phyloP scores from a whole-genome alignment of 2,329 filamentous ascomycete genomes.

The Dactylellina cionopaga region DNA sequence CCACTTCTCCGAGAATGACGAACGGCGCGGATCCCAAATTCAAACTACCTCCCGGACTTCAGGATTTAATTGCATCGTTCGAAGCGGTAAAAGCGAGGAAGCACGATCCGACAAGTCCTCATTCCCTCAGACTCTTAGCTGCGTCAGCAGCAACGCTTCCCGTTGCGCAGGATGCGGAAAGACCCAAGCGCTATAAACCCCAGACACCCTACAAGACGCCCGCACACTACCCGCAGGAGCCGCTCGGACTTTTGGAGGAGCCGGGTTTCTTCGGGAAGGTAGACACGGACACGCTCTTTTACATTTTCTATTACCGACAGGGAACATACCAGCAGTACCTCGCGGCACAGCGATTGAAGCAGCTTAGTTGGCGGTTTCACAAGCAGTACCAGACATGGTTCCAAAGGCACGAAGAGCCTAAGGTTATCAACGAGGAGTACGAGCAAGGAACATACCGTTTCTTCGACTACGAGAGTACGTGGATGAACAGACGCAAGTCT shows the following conservation, averaged over 20 bases:
- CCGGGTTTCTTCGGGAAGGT: conserved; percentile 83
- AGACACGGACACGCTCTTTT: conserved; percentile 95
- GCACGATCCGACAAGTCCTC: conserved; percentile 65
- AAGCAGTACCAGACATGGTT: conserved; percentile 99
- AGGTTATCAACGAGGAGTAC: conserved; percentile 97
- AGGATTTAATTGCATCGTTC: conserved; percentile 90
- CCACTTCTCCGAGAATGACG: conserved; percentile 34
- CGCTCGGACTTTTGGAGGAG: conserved; percentile 91
- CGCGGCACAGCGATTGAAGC: conserved; percentile 94
- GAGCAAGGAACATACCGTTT: conserved; percentile 99
- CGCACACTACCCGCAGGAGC: conserved; percentile 89
- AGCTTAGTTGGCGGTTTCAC: conserved; percentile 98
- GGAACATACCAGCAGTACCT: conserved; percentile 95
- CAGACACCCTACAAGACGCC: conserved; percentile 81
- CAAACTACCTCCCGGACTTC: conserved; percentile 86
- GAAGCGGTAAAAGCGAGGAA: conserved; percentile 79
- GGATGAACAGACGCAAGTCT: conserved; percentile 63
- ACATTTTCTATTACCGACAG: conserved; percentile 99
- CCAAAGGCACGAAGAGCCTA: conserved; percentile 96
- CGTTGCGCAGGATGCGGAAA: conserved; percentile 80
- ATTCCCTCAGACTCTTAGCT: conserved; percentile 75
- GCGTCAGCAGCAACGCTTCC: conserved; percentile 78
- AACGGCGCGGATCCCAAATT: conserved; percentile 64
- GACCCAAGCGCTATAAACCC: conserved; percentile 84
- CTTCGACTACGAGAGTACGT: conserved; percentile 99